Evolutionary conservation across 73 alveolate species (phyloP).

Genomic region (Effrenium voratum): DNA sequence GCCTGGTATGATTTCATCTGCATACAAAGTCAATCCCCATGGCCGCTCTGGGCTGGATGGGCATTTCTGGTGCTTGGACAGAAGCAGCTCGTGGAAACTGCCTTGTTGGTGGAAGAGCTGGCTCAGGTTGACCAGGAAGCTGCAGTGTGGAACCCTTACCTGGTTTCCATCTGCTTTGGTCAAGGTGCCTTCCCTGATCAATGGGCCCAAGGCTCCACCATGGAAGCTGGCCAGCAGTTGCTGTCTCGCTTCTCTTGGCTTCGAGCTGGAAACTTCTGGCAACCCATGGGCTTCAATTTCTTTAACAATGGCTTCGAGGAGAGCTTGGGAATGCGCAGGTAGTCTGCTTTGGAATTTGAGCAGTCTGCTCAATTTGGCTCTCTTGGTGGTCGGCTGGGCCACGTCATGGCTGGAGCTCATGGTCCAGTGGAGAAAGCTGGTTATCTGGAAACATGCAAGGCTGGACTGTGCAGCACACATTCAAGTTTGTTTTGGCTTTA

Average conservation of each 20-base stretch:
- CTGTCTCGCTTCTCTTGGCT: neutral
- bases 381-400: conserved; percentile 11
- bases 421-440: too few relatives aligned
- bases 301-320: neutral
- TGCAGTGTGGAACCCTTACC: neutral
- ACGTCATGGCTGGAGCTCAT: neutral
- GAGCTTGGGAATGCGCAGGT: conserved; percentile 2
- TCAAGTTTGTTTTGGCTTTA: neutral
- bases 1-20: neutral
- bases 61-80: neutral
- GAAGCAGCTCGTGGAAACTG: neutral
- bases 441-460: too few relatives aligned
- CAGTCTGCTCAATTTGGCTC: neutral
- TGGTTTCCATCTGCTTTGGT: neutral
- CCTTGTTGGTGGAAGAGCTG: neutral
- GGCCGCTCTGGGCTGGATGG: neutral
- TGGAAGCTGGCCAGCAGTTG: neutral
- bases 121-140: neutral
- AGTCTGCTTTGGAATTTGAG: neutral
- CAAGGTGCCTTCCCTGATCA: neutral
- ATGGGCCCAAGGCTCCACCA: conserved; percentile 11
- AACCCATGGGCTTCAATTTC: neutral
- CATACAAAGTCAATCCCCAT: neutral
- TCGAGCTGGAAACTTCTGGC: neutral
- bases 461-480: neutral